phyloP scores from a whole-genome alignment of 805 yeast species.

The Candida manassasensis region DNA sequence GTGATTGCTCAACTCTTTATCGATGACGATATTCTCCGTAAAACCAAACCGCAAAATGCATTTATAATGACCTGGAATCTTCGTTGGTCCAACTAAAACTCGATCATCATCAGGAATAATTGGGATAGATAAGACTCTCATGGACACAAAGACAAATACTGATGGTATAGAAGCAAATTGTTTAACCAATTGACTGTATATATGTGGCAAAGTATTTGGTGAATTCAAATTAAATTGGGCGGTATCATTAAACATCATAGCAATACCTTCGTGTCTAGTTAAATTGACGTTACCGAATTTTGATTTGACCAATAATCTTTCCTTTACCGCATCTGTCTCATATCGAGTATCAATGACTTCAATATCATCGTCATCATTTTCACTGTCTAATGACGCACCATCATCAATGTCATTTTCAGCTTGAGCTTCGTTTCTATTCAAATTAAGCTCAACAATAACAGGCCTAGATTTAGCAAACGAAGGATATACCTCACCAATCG shows the following conservation, averaged over 20 bases:
- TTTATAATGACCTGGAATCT: slow-evolving; percentile 43
- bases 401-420: background rate
- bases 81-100: slow-evolving; percentile 35
- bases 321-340: background rate
- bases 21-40: slow-evolving; percentile 34
- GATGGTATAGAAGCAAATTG: slow-evolving; percentile 42
- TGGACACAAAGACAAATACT: slow-evolving; percentile 40
- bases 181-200: slow-evolving; percentile 33
- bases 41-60: slow-evolving; percentile 49
- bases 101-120: slow-evolving; percentile 35
- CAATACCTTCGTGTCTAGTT: slow-evolving; percentile 31
- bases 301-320: slow-evolving; percentile 11
- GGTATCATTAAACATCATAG: slow-evolving; percentile 38
- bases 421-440: background rate
- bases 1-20: slow-evolving; percentile 13
- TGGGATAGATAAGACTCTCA: slow-evolving; percentile 41
- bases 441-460: slow-evolving; percentile 6
- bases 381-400: background rate
- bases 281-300: slow-evolving; percentile 17
- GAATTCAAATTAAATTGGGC: slow-evolving; percentile 31
- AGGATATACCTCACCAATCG: slow-evolving; percentile 33
- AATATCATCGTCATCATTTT: background rate
- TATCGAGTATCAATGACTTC: background rate
- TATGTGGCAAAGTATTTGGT: slow-evolving; percentile 43
- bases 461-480: slow-evolving; percentile 4